Evolutionary conservation across 129 eudicot species (phyloP).

Genomic region (Artemisia argyi): DNA sequence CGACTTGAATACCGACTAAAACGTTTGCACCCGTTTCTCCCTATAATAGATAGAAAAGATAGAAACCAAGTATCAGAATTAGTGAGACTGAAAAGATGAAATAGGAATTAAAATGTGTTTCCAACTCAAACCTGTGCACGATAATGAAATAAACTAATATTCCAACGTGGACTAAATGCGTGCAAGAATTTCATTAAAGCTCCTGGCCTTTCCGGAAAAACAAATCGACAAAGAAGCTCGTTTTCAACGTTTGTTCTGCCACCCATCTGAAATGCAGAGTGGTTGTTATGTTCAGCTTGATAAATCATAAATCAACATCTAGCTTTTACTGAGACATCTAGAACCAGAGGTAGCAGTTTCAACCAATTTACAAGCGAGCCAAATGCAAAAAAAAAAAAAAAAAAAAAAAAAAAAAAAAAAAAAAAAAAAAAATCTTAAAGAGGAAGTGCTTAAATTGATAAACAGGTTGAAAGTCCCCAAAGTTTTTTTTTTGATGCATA

Average conservation of each 20-base stretch:
- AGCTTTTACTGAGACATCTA: too few relatives aligned
- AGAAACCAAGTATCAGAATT: slow-evolving; percentile 2
- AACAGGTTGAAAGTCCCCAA: too few relatives aligned
- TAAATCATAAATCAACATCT: too few relatives aligned
- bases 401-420: too few relatives aligned
- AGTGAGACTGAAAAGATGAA: not conserved
- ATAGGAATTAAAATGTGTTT: not conserved
- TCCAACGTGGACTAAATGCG: slow-evolving; percentile 92
- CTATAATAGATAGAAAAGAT: slow-evolving; percentile 28
- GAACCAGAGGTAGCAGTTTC: too few relatives aligned
- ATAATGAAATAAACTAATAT: slow-evolving; percentile 93
- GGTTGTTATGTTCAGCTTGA: not conserved
- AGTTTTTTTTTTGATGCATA: not conserved
- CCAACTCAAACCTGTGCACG: slow-evolving; percentile 77
- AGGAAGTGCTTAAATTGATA: too few relatives aligned
- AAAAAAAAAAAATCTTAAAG: too few relatives aligned
- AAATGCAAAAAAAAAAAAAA: too few relatives aligned
- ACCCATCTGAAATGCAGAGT: slow-evolving; percentile 68
- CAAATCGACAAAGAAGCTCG: slow-evolving; percentile 87
- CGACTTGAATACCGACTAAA: slow-evolving; percentile 86
- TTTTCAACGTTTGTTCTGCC: slow-evolving; percentile 73
- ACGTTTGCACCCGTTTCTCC: slow-evolving; percentile 98
- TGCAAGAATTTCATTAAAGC: slow-evolving; percentile 90
- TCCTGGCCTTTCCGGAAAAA: slow-evolving; percentile 95
- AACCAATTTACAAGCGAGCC: too few relatives aligned